Percentiles rank a stretch among this genome's conserved stretches.
Evolutionary conservation across 2,329 filamentous ascomycete species (phyloP).

Genomic region (Fusarium clavum): DNA sequence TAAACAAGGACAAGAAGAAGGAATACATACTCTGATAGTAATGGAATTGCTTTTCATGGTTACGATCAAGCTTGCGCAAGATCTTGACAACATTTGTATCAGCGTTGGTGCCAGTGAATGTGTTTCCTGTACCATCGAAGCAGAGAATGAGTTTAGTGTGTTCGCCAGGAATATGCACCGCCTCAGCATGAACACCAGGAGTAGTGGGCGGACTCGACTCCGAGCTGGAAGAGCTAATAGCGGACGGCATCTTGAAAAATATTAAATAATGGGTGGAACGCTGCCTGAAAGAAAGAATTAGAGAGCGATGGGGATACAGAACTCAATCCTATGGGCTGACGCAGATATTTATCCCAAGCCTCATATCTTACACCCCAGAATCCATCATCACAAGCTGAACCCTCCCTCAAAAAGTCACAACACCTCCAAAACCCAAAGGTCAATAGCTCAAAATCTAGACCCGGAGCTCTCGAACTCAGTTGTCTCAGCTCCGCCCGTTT

Average conservation of each 20-base stretch:
- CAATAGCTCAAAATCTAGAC: background rate
- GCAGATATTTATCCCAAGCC: background rate
- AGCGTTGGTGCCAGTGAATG: conserved; percentile 57
- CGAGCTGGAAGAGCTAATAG: background rate
- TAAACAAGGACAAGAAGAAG: too few species aligned
- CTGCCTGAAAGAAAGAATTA: fast-evolving
- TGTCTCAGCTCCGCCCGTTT: background rate
- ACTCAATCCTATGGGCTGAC: fast-evolving
- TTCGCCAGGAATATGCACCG: background rate
- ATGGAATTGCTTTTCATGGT: conserved; percentile 57
- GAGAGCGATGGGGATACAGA: too few species aligned
- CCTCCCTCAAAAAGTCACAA: background rate
- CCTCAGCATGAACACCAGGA: background rate
- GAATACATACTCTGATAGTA: conserved; percentile 60
- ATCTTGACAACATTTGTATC: conserved; percentile 67
- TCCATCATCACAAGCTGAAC: background rate
- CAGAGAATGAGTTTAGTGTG: conserved; percentile 57
- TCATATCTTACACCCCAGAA: too few species aligned
- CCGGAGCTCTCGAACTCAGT: background rate
- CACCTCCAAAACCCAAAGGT: background rate
- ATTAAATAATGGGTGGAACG: too few species aligned
- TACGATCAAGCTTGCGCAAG: conserved; percentile 58
- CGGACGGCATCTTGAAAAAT: background rate
- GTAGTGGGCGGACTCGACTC: background rate
- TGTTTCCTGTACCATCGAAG: conserved; percentile 62